These are phyloP conservation scores for Suillus discolor DNA, from an alignment of 768 basidiomycete species.

Conservation along the genomic window DNA sequence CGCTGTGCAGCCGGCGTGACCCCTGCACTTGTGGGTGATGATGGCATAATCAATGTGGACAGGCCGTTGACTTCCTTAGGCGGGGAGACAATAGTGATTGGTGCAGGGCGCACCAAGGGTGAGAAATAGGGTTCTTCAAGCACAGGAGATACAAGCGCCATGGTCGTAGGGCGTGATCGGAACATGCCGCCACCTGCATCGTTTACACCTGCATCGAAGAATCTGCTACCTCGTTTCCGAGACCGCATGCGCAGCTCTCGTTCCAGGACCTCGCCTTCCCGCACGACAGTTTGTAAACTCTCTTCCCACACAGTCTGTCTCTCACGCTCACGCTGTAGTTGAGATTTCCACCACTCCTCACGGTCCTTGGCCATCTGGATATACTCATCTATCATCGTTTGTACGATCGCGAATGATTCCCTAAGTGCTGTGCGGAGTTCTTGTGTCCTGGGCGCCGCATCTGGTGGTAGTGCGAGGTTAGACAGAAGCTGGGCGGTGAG, in stretches of 20 bases:
- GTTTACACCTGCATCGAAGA: conserved; percentile 43
- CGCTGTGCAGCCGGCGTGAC: conserved; percentile 29
- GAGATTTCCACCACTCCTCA: conserved; percentile 78
- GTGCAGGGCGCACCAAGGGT: conserved; percentile 19
- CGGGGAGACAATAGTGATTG: conserved; percentile 17
- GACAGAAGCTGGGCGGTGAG: conserved; percentile 67
- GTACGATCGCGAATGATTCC: conserved; percentile 59
- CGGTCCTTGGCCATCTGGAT: conserved; percentile 69
- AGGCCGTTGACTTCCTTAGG: not conserved
- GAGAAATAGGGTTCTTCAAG: conserved; percentile 24
- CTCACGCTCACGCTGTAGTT: conserved; percentile 64
- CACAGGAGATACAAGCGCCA: conserved; percentile 11
- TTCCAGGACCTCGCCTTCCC: conserved; percentile 85
- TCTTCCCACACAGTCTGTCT: conserved; percentile 85
- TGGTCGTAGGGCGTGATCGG: conserved; percentile 25
- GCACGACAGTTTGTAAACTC: conserved; percentile 82
- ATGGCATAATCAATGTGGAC: conserved; percentile 14
- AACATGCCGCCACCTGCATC: conserved; percentile 22
- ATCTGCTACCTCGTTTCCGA: conserved; percentile 58
- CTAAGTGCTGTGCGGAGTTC: conserved; percentile 55
- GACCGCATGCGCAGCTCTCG: conserved; percentile 68
- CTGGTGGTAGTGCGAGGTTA: conserved; percentile 39
- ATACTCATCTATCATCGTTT: conserved; percentile 66
- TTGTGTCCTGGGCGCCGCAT: conserved; percentile 27
- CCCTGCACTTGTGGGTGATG: not conserved